A percentile compares a stretch with the other conserved stretches of the same genome.
phyloP scores from a whole-genome alignment of 2,329 filamentous ascomycete genomes.

The Emmonsiellopsis sp. region DNA sequence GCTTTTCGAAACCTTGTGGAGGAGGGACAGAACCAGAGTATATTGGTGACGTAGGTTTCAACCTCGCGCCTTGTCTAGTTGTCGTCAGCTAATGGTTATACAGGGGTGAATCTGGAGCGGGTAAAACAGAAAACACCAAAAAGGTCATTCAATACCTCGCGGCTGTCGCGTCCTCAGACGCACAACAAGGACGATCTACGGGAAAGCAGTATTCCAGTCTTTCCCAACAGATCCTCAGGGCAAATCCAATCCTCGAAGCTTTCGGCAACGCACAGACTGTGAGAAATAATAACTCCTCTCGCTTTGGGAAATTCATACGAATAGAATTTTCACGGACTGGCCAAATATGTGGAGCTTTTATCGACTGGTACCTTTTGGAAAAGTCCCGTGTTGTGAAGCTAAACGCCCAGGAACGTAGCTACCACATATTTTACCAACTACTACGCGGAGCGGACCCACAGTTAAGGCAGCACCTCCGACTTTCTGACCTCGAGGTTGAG shows the following conservation, averaged over 20 bases:
- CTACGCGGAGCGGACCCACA: constrained; percentile 68
- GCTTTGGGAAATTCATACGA: constrained; percentile 97
- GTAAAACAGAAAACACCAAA: constrained; percentile 98
- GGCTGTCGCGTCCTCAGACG: constrained; percentile 80
- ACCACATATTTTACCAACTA: constrained; percentile 95
- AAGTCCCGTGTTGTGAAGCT: constrained; percentile 94
- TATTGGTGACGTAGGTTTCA: constrained; percentile 66
- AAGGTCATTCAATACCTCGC: constrained; percentile 99
- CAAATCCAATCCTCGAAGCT: constrained; percentile 93
- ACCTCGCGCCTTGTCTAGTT: not conserved
- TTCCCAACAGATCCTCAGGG: constrained; percentile 89
- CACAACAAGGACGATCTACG: constrained; percentile 50
- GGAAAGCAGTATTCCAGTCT: constrained; percentile 68
- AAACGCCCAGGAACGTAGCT: constrained; percentile 82
- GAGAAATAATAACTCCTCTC: constrained; percentile 94
- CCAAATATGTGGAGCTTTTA: constrained; percentile 89
- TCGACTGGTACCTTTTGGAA: constrained; percentile 96
- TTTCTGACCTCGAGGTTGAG: constrained; percentile 65
- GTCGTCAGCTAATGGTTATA: constrained; percentile 7
- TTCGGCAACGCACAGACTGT: constrained; percentile 98
- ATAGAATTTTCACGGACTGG: constrained; percentile 87
- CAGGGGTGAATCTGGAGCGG: constrained; percentile 85
- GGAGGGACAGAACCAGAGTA: constrained; percentile 92
- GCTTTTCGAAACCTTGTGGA: constrained; percentile 93
- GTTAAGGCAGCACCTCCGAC: constrained; percentile 66